phyloP scores from a whole-genome alignment of 2,329 filamentous ascomycete genomes.

The Cladorrhinum sp. region DNA sequence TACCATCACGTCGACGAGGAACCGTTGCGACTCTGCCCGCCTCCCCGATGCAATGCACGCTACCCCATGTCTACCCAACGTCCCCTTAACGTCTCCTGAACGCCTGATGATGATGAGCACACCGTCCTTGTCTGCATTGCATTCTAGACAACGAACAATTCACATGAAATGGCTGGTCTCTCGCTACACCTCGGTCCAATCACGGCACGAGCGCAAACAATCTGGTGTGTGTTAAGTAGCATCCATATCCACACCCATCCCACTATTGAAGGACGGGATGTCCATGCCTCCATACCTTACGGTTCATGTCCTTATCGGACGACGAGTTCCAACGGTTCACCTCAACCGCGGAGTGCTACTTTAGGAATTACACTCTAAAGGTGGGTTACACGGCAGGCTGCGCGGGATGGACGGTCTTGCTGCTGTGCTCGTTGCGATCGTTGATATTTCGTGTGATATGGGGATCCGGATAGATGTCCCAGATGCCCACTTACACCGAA shows the following conservation, averaged over 20 bases:
- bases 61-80: conserved; percentile 28
- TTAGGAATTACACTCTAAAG: not conserved
- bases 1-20: conserved; percentile 15
- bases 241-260: not conserved
- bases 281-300: conserved; percentile 21
- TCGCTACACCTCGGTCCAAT: conserved; percentile 19
- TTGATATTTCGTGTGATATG: not conserved
- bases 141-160: conserved; percentile 14
- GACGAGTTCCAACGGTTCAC: not conserved
- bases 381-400: not conserved
- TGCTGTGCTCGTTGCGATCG: not conserved
- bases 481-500: conserved; percentile 10
- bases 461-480: not conserved
- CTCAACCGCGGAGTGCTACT: not conserved
- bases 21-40: conserved; percentile 21
- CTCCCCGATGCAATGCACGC: conserved; percentile 15
- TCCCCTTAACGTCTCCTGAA: conserved; percentile 21
- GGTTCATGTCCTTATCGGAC: conserved; percentile 13
- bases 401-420: not conserved
- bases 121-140: conserved; percentile 17
- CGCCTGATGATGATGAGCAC: conserved; percentile 27
- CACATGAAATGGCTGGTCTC: conserved; percentile 17
- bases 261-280: conserved; percentile 14
- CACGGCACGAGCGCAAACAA: conserved; percentile 22
- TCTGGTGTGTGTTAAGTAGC: conserved; percentile 17